Percentiles rank a stretch among this genome's conserved stretches.
Conservation (phyloP, 257 asterid species). For the Scutellaria barbata region DNA sequence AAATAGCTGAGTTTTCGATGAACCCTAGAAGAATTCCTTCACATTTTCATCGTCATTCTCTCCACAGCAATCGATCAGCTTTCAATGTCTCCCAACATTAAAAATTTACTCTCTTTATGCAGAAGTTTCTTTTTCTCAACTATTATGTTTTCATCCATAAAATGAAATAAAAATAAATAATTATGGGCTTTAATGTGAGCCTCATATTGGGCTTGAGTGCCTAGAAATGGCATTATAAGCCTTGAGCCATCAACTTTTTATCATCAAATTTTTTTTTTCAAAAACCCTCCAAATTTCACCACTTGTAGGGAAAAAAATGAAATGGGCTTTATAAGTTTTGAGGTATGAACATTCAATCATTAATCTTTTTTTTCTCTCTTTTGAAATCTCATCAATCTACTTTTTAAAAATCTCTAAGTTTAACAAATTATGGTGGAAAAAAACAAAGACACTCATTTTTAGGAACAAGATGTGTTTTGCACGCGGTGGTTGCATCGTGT, state of each 20-base stretch:
- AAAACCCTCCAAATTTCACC: too few species aligned
- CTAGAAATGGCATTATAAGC: neutral
- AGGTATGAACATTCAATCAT: neutral
- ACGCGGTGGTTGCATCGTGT: too few species aligned
- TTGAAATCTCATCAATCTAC: too few species aligned
- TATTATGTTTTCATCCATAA: too few species aligned
- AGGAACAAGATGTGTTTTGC: too few species aligned
- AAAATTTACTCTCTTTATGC: neutral
- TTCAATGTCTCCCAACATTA: neutral
- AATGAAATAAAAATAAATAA: too few species aligned
- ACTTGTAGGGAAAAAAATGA: too few species aligned
- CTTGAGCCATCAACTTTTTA: neutral
- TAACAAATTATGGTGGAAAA: too few species aligned
- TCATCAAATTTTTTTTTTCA: too few species aligned
- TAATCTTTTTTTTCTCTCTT: too few species aligned
- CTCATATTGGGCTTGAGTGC: constrained; percentile 10
- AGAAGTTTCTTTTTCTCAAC: neutral
- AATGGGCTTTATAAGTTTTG: neutral
- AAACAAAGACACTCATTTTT: too few species aligned
- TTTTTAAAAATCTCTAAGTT: too few species aligned
- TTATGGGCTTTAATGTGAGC: constrained; percentile 10
- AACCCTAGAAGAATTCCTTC: constrained; percentile 1
- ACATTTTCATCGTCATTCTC: constrained; percentile 1
- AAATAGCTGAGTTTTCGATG: constrained; percentile 5
- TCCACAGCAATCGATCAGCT: constrained; percentile 14